Percentiles rank a stretch among this genome's conserved stretches.
These are phyloP conservation scores for Penicillium olsonii DNA, from an alignment of 2,329 filamentous ascomycete species.

Conservation along the genomic window DNA sequence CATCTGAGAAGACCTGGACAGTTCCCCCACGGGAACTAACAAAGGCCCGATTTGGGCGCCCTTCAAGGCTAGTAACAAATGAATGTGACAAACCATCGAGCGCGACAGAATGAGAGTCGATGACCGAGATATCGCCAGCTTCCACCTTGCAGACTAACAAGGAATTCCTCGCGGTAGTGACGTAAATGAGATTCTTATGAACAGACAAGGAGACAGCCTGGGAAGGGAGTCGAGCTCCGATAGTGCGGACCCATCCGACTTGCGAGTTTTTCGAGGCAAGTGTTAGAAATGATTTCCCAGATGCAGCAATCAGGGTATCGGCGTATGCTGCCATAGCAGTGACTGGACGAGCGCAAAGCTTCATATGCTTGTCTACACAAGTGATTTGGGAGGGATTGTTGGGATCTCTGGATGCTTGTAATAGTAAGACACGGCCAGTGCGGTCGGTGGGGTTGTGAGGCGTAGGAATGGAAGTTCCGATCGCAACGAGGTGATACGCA, in stretches of 20 bases:
- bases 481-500: slow-evolving; percentile 43
- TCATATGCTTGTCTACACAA: slow-evolving; percentile 39
- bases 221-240: slow-evolving; percentile 48
- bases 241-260: slow-evolving; percentile 44
- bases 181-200: slow-evolving; percentile 50
- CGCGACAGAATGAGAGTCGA: slow-evolving; percentile 37
- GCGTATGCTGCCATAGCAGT: slow-evolving; percentile 59
- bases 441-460: slow-evolving; percentile 17
- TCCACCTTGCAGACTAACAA: slow-evolving; percentile 50
- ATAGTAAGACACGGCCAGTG: slow-evolving; percentile 41
- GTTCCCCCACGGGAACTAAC: slow-evolving; percentile 55
- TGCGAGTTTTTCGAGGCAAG: slow-evolving; percentile 45
- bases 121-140: slow-evolving; percentile 35
- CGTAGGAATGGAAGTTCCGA: slow-evolving; percentile 40
- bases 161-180: slow-evolving; percentile 58
- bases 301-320: slow-evolving; percentile 47
- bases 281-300: slow-evolving; percentile 47
- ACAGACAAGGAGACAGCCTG: slow-evolving; percentile 54
- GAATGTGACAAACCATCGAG: slow-evolving; percentile 35
- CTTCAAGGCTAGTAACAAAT: slow-evolving; percentile 36
- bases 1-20: slow-evolving; percentile 41
- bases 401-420: slow-evolving; percentile 34
- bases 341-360: slow-evolving; percentile 41
- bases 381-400: slow-evolving; percentile 30
- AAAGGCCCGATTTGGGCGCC: slow-evolving; percentile 48